phyloP scores from a whole-genome alignment of 2,329 filamentous ascomycete genomes.

The Penicillium sp. region DNA sequence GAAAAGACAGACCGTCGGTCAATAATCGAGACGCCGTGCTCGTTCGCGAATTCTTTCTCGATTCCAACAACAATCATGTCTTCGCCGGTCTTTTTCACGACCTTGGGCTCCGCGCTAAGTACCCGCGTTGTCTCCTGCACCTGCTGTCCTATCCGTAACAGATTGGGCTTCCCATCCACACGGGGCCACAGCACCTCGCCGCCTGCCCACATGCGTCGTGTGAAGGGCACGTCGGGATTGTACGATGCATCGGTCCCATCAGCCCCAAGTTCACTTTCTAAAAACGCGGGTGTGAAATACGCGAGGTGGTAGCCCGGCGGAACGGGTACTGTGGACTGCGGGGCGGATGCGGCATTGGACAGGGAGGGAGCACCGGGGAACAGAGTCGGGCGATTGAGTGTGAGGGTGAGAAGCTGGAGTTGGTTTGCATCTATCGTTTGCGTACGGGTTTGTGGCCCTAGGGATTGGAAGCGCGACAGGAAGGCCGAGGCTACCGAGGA shows the following conservation, averaged over 20 bases:
- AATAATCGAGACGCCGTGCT: slow-evolving; percentile 44
- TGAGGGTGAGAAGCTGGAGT: slow-evolving; percentile 53
- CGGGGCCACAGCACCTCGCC: slow-evolving; percentile 50
- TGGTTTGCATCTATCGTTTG: slow-evolving; percentile 56
- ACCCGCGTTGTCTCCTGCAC: slow-evolving; percentile 51
- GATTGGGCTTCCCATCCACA: slow-evolving; percentile 26
- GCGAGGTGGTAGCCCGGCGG: slow-evolving; percentile 55
- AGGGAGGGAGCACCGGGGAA: slow-evolving; percentile 35
- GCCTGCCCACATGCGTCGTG: slow-evolving; percentile 60
- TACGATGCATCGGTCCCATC: slow-evolving; percentile 56
- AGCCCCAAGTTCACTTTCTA: slow-evolving; percentile 47
- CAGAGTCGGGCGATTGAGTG: slow-evolving; percentile 45
- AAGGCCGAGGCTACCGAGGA: slow-evolving; percentile 34
- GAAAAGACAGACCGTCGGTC: slow-evolving; percentile 42
- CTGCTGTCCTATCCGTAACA: slow-evolving; percentile 47
- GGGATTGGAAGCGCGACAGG: slow-evolving; percentile 36
- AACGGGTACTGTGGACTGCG: slow-evolving; percentile 40
- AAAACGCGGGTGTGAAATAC: slow-evolving; percentile 53
- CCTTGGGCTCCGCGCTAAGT: slow-evolving; percentile 48
- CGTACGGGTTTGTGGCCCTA: slow-evolving; percentile 36
- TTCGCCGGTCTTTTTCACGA: slow-evolving; percentile 45
- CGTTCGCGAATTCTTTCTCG: slow-evolving; percentile 51
- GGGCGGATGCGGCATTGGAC: slow-evolving; percentile 31
- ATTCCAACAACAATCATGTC: slow-evolving; percentile 60
- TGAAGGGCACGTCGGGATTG: slow-evolving; percentile 53